A percentile compares a stretch with the other conserved stretches of the same genome.
phyloP scores from a whole-genome alignment of 768 basidiomycete genomes.

The Russula sp. region DNA sequence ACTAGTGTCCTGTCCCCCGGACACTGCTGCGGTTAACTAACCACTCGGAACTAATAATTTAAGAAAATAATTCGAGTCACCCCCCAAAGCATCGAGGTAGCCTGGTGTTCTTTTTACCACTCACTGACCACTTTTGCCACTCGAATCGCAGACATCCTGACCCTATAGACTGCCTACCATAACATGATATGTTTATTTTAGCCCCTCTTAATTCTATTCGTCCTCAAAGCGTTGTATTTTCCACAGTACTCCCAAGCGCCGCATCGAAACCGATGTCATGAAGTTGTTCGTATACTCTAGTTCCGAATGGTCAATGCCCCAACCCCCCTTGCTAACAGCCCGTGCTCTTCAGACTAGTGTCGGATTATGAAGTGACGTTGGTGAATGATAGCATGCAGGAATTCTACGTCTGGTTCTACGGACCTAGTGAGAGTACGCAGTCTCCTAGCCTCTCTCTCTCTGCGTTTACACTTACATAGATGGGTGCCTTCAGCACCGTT shows the following conservation, averaged over 20 bases:
- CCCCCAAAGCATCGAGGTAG: background rate
- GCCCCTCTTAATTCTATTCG: background rate
- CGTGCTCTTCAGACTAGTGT: conserved; percentile 72
- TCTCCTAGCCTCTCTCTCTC: background rate
- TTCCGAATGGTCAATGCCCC: background rate
- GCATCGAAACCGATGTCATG: conserved; percentile 99
- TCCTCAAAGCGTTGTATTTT: conserved; percentile 36
- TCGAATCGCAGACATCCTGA: conserved; percentile 11
- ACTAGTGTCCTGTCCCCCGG: conserved; percentile 5
- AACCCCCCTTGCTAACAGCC: conserved; percentile 3
- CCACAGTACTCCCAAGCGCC: conserved; percentile 85
- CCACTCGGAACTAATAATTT: conserved; percentile 5
- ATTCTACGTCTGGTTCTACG: conserved; percentile 95
- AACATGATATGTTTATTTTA: conserved; percentile 57
- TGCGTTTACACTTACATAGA: conserved; percentile 4
- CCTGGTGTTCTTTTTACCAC: background rate
- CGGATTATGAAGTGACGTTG: conserved; percentile 95
- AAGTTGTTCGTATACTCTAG: conserved; percentile 68
- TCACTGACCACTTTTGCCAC: conserved; percentile 4
- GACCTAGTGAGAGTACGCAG: conserved; percentile 88
- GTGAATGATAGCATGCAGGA: conserved; percentile 99
- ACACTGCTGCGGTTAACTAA: background rate
- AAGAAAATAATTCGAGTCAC: background rate
- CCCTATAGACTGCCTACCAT: conserved; percentile 29
- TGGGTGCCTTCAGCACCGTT: conserved; percentile 69